Evolutionary conservation across 345 rosid genomes (phyloP), one percentile per base, ranked within the genome.

Genomic region (Murraya paniculata): DNA sequence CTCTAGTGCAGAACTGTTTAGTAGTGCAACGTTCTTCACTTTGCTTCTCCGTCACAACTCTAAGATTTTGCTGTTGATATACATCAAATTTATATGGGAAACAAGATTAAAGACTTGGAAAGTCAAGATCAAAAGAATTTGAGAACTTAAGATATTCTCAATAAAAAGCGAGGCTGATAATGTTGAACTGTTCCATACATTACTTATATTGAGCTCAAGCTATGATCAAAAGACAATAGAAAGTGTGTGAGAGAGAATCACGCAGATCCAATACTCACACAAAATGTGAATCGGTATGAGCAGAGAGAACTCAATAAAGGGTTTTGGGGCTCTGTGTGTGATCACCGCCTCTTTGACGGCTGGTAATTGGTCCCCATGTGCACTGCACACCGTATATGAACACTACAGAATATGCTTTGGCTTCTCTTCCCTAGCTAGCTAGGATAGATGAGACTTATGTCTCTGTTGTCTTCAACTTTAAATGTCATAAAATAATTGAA

Each of bases 341-440:
- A 74, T 62, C 69, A 41, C 69, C 56, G 68, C 36, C 58, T 18
- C 58, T 74, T 61, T 60, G 67, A 59, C 68, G 35, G 25, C 35
- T 38, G 60, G 50, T 1, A 31, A 24, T 19, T 16, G 55, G 4
- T 73, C 55, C 71, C 55, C 71, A 38, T 35, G 50, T 25, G 45
- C 50, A 10, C 50, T 25, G 45, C 50, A 10, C 50, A 10, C 50
- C 14, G n/a, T 16, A 2, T 73, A n/a, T 24, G 50, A 58, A 72
- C 45, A 58, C 22, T 0, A 30, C 7, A 6, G 11, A 6, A 16
- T 57, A 53, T 33, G 39, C 16, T 31, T 55, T 35, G 64, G 25
- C 38, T 31, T 30, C 50, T 13, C 18, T 9, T 41, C 50, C 33
- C 21, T 55, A 22, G 28, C 28, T 8, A 28, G 7, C 18, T 0